phyloP scores from a whole-genome alignment of 2,329 filamentous ascomycete species.

The Sclerotinia trifoliorum region DNA sequence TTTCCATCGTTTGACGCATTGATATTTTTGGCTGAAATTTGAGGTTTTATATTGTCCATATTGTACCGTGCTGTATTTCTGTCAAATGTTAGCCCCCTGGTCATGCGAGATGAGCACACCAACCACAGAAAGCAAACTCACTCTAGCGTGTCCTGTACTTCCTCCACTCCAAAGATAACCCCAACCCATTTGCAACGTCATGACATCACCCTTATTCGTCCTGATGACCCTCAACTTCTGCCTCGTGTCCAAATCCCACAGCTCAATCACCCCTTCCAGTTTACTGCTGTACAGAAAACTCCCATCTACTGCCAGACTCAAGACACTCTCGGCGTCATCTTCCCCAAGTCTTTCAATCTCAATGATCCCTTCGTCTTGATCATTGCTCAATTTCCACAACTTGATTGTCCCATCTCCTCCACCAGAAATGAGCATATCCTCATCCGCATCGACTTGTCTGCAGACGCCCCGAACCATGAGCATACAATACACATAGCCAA shows the following conservation, averaged over 20 bases:
- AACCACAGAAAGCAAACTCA: conserved; percentile 46
- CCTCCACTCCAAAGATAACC: conserved; percentile 84
- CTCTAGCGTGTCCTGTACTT: conserved; percentile 82
- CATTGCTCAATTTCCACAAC: conserved; percentile 70
- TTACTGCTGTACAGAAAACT: conserved; percentile 92
- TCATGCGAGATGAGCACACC: background rate
- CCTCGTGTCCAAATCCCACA: conserved; percentile 95
- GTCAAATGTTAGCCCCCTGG: conserved; percentile 13
- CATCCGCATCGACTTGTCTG: conserved; percentile 65
- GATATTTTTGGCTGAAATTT: conserved; percentile 74
- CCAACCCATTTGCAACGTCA: conserved; percentile 81
- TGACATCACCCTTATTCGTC: conserved; percentile 76
- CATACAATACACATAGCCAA: conserved; percentile 97
- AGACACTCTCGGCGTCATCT: conserved; percentile 61
- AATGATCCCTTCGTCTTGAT: conserved; percentile 59
- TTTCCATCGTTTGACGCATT: conserved; percentile 73
- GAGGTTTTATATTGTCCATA: conserved; percentile 54
- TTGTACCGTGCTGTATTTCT: conserved; percentile 67
- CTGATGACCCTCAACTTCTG: conserved; percentile 87
- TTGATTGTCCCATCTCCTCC: conserved; percentile 94
- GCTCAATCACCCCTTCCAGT: conserved; percentile 81
- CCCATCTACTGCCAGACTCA: conserved; percentile 83
- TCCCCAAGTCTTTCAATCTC: conserved; percentile 66
- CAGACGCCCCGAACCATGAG: conserved; percentile 71
- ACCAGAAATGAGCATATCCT: conserved; percentile 84